Percentiles rank a stretch among this genome's conserved stretches.
phyloP scores from a whole-genome alignment of 768 basidiomycete genomes.

The Calocybe indica region DNA sequence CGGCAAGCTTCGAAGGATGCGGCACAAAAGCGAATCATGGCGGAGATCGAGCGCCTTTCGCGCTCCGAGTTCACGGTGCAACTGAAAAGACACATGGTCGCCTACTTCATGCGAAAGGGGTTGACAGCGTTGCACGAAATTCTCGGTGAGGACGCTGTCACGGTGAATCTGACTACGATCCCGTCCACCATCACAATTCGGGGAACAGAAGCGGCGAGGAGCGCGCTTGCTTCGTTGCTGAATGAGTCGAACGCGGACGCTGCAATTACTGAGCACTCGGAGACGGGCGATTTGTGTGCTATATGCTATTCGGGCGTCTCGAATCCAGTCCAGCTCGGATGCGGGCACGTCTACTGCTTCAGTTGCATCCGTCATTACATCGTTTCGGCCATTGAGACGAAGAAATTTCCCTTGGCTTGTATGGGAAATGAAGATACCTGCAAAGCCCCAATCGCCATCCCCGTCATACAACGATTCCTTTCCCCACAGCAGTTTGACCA shows the following conservation, averaged over 20 bases:
- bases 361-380: constrained; percentile 44
- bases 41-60: constrained; percentile 41
- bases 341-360: constrained; percentile 46
- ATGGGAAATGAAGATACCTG: constrained; percentile 57
- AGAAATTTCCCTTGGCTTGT: constrained; percentile 57
- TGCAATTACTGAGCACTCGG: neutral
- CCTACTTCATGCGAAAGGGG: constrained; percentile 47
- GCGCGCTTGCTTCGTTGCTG: constrained; percentile 38
- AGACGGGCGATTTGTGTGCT: constrained; percentile 33
- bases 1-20: constrained; percentile 27
- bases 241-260: constrained; percentile 28
- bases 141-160: constrained; percentile 42
- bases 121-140: constrained; percentile 44
- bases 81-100: constrained; percentile 32
- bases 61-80: constrained; percentile 33
- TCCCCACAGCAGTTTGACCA: constrained; percentile 41
- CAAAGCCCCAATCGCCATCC: constrained; percentile 44
- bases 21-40: constrained; percentile 38
- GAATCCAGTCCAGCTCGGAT: constrained; percentile 35
- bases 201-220: constrained; percentile 51
- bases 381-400: constrained; percentile 30
- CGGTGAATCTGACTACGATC: constrained; percentile 35
- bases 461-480: constrained; percentile 45
- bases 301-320: constrained; percentile 45
- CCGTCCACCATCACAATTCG: constrained; percentile 40